Conservation (phyloP, 2,329 filamentous ascomycete species). For the Nothopassalora personata region DNA sequence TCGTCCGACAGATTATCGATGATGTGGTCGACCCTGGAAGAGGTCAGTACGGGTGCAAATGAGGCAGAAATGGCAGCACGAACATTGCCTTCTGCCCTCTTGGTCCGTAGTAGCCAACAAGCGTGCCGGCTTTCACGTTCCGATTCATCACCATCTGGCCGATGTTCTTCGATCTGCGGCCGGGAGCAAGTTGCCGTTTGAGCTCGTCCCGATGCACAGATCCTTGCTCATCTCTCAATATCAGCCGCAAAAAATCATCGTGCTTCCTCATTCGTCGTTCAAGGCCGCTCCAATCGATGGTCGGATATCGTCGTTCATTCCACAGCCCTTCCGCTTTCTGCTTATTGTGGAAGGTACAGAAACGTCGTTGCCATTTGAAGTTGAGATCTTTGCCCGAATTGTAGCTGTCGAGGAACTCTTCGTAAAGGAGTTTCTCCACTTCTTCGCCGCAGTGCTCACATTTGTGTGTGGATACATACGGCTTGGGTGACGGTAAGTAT, state of each 20-base stretch:
- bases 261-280: constrained; percentile 24
- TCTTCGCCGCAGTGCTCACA: constrained; percentile 26
- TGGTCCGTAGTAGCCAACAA: constrained; percentile 34
- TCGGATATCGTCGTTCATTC: constrained; percentile 29
- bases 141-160: constrained; percentile 11
- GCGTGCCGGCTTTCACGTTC: constrained; percentile 8
- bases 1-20: constrained; percentile 24
- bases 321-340: constrained; percentile 26
- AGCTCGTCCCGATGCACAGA: constrained; percentile 27
- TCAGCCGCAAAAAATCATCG: constrained; percentile 18
- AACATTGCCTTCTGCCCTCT: constrained; percentile 33
- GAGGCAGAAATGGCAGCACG: constrained; percentile 1
- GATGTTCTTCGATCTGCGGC: constrained; percentile 15
- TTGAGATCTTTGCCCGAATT: constrained; percentile 20
- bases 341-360: constrained; percentile 31
- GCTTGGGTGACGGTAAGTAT: not conserved
- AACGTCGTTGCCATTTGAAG: constrained; percentile 30
- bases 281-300: constrained; percentile 31
- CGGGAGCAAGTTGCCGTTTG: constrained; percentile 19
- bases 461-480: not conserved
- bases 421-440: constrained; percentile 20
- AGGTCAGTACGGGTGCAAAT: not conserved
- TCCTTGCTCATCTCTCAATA: constrained; percentile 22
- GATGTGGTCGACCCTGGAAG: constrained; percentile 30
- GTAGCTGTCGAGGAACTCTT: constrained; percentile 29